phyloP scores from a whole-genome alignment of 1,284 basidiomycete genomes.

The Irpex rosettiformis region DNA sequence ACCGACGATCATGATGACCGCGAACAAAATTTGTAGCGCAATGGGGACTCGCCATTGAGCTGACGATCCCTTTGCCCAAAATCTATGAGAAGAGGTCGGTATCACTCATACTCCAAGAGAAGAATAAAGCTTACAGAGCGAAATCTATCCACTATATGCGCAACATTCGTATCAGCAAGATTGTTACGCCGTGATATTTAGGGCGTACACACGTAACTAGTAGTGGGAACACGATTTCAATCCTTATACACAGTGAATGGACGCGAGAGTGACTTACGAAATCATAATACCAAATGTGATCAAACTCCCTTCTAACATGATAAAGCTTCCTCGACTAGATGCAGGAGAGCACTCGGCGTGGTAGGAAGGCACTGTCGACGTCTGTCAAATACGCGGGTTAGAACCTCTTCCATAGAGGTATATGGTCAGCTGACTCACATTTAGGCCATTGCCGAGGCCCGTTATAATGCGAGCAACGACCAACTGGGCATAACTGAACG shows the following conservation, averaged over 20 bases:
- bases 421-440: conserved; percentile 35
- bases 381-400: conserved; percentile 34
- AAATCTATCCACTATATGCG: conserved; percentile 57
- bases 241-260: background rate
- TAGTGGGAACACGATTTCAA: conserved; percentile 3
- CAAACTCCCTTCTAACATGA: conserved; percentile 66
- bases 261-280: conserved; percentile 48
- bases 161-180: background rate
- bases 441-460: conserved; percentile 67
- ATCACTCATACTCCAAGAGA: background rate
- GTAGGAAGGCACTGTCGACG: conserved; percentile 59
- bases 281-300: conserved; percentile 73
- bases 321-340: conserved; percentile 57
- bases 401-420: background rate
- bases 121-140: conserved; percentile 39
- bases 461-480: conserved; percentile 61
- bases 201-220: conserved; percentile 29
- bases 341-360: conserved; percentile 67
- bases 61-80: conserved; percentile 47
- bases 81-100: conserved; percentile 30
- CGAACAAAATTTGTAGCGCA: conserved; percentile 62
- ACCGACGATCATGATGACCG: conserved; percentile 54
- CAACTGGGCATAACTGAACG: conserved; percentile 53
- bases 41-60: conserved; percentile 72
- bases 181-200: background rate